Evolutionary conservation across 2,329 filamentous ascomycete species (phyloP), one percentile per base, ranked within the genome.

Genomic region (Penicillium sp.): DNA sequence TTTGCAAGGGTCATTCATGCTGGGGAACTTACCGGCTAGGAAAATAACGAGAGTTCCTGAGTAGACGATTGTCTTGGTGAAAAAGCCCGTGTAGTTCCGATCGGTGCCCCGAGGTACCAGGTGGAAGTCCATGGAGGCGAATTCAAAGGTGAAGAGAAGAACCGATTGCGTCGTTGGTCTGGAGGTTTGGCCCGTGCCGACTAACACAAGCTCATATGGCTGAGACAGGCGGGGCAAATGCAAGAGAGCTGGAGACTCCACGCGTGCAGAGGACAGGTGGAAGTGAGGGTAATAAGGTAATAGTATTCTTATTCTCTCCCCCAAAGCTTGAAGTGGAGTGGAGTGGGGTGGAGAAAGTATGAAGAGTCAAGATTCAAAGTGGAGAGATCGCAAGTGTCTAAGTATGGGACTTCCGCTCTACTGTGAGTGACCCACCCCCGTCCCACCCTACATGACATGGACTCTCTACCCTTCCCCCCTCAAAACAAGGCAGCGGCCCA

Each of bases 11-110:
- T 42, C 1, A 14, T 5, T 31, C 13, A 29, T 4, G 42, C 14
- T 31, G 9, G 21, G 43, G 31, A 9, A 64, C 73, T 37, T 67
- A 79, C 77, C 69, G 50, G 71, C 71, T 9, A 80, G 61, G 55
- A 80, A 80, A 19, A 77, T 55, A 14, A 79, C 54, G n/a, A 80
- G 58, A 3, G 77, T 74, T 13, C 64, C 68, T 4, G 64, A 67
- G 57, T 80, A 81, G 58, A 80, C 75, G 50, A 80, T 78, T 11
- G 75, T 79, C 56, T 79, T 78, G 8, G 78, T 80, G 18, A 80
- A 63, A 58, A 77, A 77, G 5, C 76, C 77, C 1, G 75, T 79
- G 59, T 79, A 79, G 52, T 79, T 79, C 47, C 66, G 66, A 50
- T 75, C 76, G 48, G 67, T 66, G 50, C 75, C 75, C 33, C 73